Evolutionary conservation across 1,284 basidiomycete genomes (phyloP).

Genomic region (Malassezia psittaci): DNA sequence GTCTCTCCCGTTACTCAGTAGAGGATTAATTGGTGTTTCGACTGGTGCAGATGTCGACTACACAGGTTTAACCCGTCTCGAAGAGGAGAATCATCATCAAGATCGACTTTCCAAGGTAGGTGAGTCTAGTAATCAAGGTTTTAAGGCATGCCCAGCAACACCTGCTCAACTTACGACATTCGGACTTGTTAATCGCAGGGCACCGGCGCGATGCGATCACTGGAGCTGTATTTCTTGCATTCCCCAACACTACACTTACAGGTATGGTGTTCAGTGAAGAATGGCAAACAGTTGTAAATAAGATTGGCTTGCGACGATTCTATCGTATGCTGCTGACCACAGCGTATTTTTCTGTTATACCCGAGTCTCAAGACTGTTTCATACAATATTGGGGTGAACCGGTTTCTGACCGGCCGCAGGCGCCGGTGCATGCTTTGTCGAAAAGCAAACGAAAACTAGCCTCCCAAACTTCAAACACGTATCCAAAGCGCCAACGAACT

Average conservation of each 20-base stretch:
- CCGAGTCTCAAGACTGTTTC: conserved; percentile 59
- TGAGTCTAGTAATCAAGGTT: neutral
- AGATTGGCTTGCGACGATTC: conserved; percentile 63
- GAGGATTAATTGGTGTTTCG: too few relatives aligned
- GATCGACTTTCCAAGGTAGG: neutral
- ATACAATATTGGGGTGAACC: conserved; percentile 67
- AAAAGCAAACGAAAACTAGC: neutral
- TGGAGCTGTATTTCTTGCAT: conserved; percentile 54
- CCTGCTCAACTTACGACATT: neutral
- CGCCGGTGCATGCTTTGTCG: neutral
- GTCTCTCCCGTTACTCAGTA: too few relatives aligned
- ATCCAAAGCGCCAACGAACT: too few relatives aligned
- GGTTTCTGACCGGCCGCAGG: conserved; percentile 50
- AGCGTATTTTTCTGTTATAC: conserved; percentile 61
- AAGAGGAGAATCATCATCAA: neutral
- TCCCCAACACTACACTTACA: conserved; percentile 65
- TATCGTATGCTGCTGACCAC: conserved; percentile 63
- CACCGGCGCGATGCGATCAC: conserved; percentile 53
- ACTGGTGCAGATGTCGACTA: too few relatives aligned
- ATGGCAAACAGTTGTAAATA: conserved; percentile 60
- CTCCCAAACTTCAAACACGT: neutral
- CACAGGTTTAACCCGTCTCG: neutral
- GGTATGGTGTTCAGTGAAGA: conserved; percentile 56
- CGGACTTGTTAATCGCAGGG: conserved; percentile 58
- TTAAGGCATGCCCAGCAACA: neutral